phyloP scores from a whole-genome alignment of 768 basidiomycete genomes.

The Rhizopogon vinicolor region DNA sequence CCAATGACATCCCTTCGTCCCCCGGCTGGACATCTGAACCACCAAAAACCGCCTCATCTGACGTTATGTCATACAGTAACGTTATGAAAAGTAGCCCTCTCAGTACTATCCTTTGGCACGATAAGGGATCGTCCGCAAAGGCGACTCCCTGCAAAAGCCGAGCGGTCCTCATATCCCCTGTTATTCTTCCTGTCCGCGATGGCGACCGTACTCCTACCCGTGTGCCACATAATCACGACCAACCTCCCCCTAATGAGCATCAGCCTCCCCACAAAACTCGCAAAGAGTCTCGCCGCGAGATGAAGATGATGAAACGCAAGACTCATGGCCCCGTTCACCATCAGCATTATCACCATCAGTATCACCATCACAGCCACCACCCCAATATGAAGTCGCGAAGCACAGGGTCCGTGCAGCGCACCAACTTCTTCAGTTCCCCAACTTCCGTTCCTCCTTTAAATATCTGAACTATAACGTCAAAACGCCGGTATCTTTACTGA shows the following conservation, averaged over 20 bases:
- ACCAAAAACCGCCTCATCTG: slow-evolving; percentile 10
- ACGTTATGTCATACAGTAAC: slow-evolving; percentile 26
- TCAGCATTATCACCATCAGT: slow-evolving; percentile 41
- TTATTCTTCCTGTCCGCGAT: slow-evolving; percentile 46
- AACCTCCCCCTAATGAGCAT: slow-evolving; percentile 33
- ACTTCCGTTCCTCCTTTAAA: slow-evolving; percentile 23
- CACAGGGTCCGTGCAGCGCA: slow-evolving; percentile 49
- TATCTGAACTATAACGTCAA: slow-evolving; percentile 13
- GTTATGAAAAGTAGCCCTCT: slow-evolving; percentile 54
- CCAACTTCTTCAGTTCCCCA: slow-evolving; percentile 32
- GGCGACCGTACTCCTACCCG: slow-evolving; percentile 54
- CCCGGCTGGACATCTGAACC: slow-evolving; percentile 26
- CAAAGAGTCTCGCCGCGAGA: slow-evolving; percentile 64
- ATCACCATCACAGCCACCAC: slow-evolving; percentile 53
- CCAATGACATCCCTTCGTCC: slow-evolving; percentile 20
- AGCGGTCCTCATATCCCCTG: slow-evolving; percentile 42
- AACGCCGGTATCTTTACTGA: neutral
- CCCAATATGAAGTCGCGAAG: slow-evolving; percentile 62
- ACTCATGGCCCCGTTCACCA: slow-evolving; percentile 37
- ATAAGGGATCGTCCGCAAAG: slow-evolving; percentile 17
- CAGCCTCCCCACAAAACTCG: slow-evolving; percentile 46
- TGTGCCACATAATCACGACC: slow-evolving; percentile 25
- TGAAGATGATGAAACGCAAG: slow-evolving; percentile 62
- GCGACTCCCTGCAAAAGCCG: slow-evolving; percentile 21
- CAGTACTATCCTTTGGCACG: slow-evolving; percentile 51